Evolutionary conservation across 2,329 filamentous ascomycete species (phyloP), one percentile per base, ranked within the genome.

Genomic region (Pyricularia grisea): DNA sequence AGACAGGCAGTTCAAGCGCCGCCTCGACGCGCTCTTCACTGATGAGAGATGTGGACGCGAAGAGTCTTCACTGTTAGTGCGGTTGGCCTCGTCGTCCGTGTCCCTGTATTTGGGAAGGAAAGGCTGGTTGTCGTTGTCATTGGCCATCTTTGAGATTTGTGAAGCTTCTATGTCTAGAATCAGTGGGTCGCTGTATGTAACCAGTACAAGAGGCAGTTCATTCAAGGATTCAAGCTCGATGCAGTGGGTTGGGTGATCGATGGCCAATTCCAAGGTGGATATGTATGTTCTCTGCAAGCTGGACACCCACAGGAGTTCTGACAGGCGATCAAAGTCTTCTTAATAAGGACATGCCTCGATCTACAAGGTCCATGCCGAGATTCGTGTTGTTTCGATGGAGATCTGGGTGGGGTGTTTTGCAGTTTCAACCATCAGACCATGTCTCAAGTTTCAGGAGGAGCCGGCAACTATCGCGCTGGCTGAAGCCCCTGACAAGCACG

Each of bases 41-140:
- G 36, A 27, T 6, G 14, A 2, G 7, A 30, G n/a, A 12, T 25
- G 14, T 10, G 36, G 36, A 12, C 36, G 36, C 3, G 36, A 50
- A 42, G 25, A 55, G 14, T 67, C 36, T 23, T 55, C 65, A 14
- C 33, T 50, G 36, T 36, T 25, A 12, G 33, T 30, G 36, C 65
- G 50, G 36, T 67, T 42, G 27, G 65, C 65, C 28, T 55, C 65
- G 23, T 67, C 65, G 65, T 67, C 65, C 36, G 14, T 67, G 65
- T 67, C 65, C 25, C 36, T 23, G 17, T 67, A 67, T 12, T 67
- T 55, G 75, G 28, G 36, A 23, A 67, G 65, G 17, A 67, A 67
- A 20, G 65, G 65, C 33, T 67, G 36, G 23, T 58, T 55, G 36
- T 67, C 65, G 23, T 33, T 27, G 1, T 58, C 50, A 33, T 27